Evolutionary conservation across 1,284 basidiomycete species (phyloP), one percentile per base, ranked within the genome.

Genomic region (Pyrrhoderma lamaoense): DNA sequence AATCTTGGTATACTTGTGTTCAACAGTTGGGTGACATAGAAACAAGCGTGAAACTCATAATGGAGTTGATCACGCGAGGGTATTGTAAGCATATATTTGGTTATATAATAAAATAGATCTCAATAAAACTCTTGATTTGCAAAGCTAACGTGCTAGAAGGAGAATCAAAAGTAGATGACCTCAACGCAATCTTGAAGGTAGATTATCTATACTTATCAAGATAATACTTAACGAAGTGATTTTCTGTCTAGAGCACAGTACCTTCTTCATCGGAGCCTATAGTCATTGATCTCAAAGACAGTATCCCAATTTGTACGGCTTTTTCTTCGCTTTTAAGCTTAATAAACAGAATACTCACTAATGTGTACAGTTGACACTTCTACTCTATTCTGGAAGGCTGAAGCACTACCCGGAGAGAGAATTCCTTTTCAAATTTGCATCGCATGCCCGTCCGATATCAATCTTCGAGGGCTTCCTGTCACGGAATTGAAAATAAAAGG

Each of bases 1-100:
- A 73, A 35, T 77, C 82, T 19, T 92, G 88, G 85, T 88, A 89
- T 67, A 71, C 80, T 1, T 92, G 86, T 62, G 86, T 88, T 1
- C 81, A 84, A 62, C 76, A 76, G 57, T 72, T 89, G 0, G 85
- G 82, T 1, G 82, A 89, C 58, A 77, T 88, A 22, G 87, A 89
- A 54, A 70, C 83, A 22, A 83, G 85, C 39, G 77, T 90, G 22
- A 75, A 73, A 54, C 64, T 93, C 16, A 64, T 92, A 52, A 62
- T 93, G n/a, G 89, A 93, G 64, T 84, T 91, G 79, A 69, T 93
- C 49, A 79, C 77, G 9, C 78, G 86, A 59, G 43, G 48, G 5
- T 44, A 40, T 31, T 19, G 47, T 54, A 21, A 16, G 44, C 39
- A 8, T 7, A 18, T 40, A 7, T 11, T 42, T 8, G 53, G 22